Base-by-base conservation (phyloP, 164 flowering plant species). In the Sextonia rubra region DNA sequence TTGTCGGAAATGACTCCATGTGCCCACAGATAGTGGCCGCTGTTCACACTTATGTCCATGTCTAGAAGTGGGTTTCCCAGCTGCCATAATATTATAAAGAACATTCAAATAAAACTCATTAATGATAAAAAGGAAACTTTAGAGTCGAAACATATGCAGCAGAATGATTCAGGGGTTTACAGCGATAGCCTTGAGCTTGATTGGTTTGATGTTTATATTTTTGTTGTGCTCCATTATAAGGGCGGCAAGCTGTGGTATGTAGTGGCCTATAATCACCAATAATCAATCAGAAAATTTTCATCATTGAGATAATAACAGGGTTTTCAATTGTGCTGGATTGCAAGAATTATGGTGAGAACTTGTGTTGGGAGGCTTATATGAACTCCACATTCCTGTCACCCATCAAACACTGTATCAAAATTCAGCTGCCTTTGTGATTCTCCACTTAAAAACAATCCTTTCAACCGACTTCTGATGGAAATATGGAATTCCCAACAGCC, bases 161-260 rank as follows among this genome's bases (percentile, higher is more conserved):
- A 52, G 20, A 52, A 32, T 32, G 44, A 32, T 32, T 32, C 44
- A 22, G 0, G 26, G 30, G 14, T 27, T 74, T 78, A 83, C 86
- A 60, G 82, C 86, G 70, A 85, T 78, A 74, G 82, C 78, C 75
- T 82, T 85, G 60, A 83, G 84, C 23, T 83, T 83, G 80, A 83
- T 80, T 24, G 81, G 79, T 64, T 25, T 70, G 52, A 71, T 64
- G 37, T 77, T 75, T 2, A 79, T 78, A 29, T 32, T 22, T 69
- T 79, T 78, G 73, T 85, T 85, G 78, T 85, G 70, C 47, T 85
- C 81, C 49, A 85, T 25, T 27, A 85, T 26, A 23, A 80, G 77
- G 17, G 80, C 71, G 71, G 86, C 86, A 69, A 85, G 81, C 74
- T 83, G 86, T 49, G 88, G 88, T 32, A 83, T 69, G 62, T 82